Evolutionary conservation across 2,329 filamentous ascomycete species (phyloP), one percentile per base, ranked within the genome.

Genomic region (Malbranchea zuffiana): DNA sequence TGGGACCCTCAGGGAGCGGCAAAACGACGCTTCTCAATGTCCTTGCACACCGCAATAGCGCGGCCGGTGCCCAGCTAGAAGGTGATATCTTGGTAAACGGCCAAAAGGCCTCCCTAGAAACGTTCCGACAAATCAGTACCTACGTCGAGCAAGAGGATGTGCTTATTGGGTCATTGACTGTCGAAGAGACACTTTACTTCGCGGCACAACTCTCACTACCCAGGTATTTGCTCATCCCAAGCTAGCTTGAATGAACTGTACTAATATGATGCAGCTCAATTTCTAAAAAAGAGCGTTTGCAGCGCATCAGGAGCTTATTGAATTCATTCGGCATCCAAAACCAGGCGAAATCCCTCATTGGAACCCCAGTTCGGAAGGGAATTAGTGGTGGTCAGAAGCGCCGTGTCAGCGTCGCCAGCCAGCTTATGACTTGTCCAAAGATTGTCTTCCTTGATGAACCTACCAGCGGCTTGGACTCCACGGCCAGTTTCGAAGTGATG

Each of bases 111-210:
- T 67, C 74, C 1, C 58, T 65, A 5, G 55, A 65, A 5, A 63
- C 64, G 0, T 80, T 88, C 47, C 73, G 75, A 12, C 67, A 72
- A 32, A 67, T 88, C 33, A 80, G 74, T 37, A 75, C 75, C 31
- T 92, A 86, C 52, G 85, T 92, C 15, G 85, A 93, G 62, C 85
- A 93, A 56, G 83, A 92, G 46, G 85, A 93, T 63, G 79, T 82
- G 1, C 67, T 92, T 8, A 80, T 88, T 34, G 85, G 84, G 3
- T 80, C 80, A 0, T 65, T 92, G 45, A 92, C 84, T 0, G 82
- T 88, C 6, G 68, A 72, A 18, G 85, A 92, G 63, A 92, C 84
- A 0, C 61, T 93, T 42, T 63, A 76, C 44, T 92, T 92, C 55
- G 80, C 82, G 0, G 81, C 83, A 0, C 72, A 79, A 18, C 70